Conservation (phyloP, 176 grass and related monocot genomes). For the Chloris gayana region DNA sequence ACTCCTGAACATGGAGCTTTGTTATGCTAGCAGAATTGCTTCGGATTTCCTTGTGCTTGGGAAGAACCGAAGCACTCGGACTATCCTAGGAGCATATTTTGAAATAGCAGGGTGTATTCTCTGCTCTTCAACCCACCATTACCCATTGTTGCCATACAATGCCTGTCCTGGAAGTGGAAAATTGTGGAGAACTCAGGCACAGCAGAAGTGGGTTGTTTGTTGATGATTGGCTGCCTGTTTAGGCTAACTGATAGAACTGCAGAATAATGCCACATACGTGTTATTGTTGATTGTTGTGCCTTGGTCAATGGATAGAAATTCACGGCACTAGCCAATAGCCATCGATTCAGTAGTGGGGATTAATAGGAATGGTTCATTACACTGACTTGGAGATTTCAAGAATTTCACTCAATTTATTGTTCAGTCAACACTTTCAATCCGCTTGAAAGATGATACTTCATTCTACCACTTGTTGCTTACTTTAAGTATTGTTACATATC, state of each 20-base stretch:
- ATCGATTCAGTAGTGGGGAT: background rate
- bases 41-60: slow-evolving; percentile 6
- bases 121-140: background rate
- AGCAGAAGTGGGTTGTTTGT: background rate
- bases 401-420: background rate
- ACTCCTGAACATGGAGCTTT: background rate
- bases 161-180: background rate
- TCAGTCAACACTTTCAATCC: background rate
- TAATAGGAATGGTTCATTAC: background rate
- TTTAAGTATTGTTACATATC: background rate
- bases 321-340: background rate
- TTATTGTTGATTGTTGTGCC: background rate
- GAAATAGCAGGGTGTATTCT: background rate
- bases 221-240: slow-evolving; percentile 20
- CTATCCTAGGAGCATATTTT: background rate
- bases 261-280: background rate
- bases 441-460: background rate
- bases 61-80: background rate
- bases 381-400: background rate
- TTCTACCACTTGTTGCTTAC: slow-evolving; percentile 8
- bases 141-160: background rate
- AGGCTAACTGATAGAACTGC: slow-evolving; percentile 13
- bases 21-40: background rate
- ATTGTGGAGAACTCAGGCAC: background rate
- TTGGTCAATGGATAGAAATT: background rate